Evolutionary conservation across 148 eudicot genomes (phyloP).

Genomic region (Suaeda aralocaspica): DNA sequence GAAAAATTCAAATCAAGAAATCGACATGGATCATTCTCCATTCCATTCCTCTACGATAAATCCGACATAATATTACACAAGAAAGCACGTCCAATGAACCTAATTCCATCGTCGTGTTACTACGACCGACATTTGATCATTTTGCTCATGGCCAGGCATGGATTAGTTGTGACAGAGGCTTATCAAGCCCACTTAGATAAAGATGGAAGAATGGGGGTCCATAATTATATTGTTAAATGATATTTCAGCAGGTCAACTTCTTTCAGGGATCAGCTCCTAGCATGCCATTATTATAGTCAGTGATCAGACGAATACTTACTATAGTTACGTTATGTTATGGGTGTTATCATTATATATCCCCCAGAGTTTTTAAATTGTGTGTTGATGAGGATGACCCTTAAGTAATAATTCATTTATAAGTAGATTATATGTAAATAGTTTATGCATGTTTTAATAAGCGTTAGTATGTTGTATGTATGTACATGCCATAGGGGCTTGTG

Average conservation of each 20-base stretch:
- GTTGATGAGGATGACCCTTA: not conserved
- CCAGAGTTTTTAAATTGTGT: not conserved
- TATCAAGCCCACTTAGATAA: conserved; percentile 58
- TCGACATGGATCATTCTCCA: conserved; percentile 13
- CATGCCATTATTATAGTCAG: conserved; percentile 47
- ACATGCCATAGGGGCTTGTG: too few species aligned
- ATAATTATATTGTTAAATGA: conserved; percentile 60
- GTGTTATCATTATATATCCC: not conserved
- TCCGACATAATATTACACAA: not conserved
- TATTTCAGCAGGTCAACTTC: conserved; percentile 56
- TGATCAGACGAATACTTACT: conserved; percentile 21
- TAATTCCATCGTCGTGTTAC: conserved; percentile 12
- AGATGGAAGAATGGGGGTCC: conserved; percentile 66
- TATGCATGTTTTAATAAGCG: too few species aligned
- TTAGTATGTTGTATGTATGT: not conserved
- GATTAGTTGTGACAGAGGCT: conserved; percentile 26
- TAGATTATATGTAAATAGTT: too few species aligned
- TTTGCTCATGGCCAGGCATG: conserved; percentile 21
- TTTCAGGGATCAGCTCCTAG: conserved; percentile 64
- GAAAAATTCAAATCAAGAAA: conserved; percentile 43
- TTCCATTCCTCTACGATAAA: conserved; percentile 15
- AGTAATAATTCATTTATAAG: too few species aligned
- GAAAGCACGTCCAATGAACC: conserved; percentile 4
- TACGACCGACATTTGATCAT: conserved; percentile 17
- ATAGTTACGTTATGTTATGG: not conserved